phyloP scores from a whole-genome alignment of 352 stramenopile genomes.

The Globisporangium echinulatum region DNA sequence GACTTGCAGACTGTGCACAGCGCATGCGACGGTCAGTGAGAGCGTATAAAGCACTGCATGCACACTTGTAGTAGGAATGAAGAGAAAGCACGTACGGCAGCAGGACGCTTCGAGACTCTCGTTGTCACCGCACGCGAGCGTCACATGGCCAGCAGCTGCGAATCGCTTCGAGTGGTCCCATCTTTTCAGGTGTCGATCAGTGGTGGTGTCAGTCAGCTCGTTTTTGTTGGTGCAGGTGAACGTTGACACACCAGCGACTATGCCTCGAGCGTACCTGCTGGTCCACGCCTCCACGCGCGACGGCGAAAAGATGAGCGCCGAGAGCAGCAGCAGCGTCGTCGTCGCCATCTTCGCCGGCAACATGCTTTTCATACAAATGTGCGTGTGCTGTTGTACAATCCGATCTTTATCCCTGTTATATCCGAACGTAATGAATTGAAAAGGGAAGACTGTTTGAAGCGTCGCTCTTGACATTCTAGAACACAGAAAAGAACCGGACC shows the following conservation, averaged over 20 bases:
- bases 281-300: slow-evolving; percentile 37
- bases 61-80: not conserved
- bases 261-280: slow-evolving; percentile 22
- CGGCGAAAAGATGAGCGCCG: slow-evolving; percentile 5
- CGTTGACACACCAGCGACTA: no score
- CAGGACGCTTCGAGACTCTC: slow-evolving; percentile 47
- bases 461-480: not conserved
- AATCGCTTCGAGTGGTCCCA: slow-evolving; percentile 84
- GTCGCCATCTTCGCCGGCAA: not conserved
- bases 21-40: not conserved
- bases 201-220: not conserved
- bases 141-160: slow-evolving; percentile 40
- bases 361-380: slow-evolving; percentile 1
- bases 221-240: not conserved
- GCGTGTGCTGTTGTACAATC: no score
- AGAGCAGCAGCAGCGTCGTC: slow-evolving; percentile 7
- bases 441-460: not conserved
- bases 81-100: slow-evolving; percentile 35
- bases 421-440: no score
- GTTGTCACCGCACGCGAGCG: slow-evolving; percentile 58
- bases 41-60: not conserved
- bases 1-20: slow-evolving; percentile 59
- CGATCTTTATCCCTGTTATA: no score
- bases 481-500: not conserved
- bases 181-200: slow-evolving; percentile 14